Conservation (phyloP, 768 basidiomycete species). For the Russula sp. region DNA sequence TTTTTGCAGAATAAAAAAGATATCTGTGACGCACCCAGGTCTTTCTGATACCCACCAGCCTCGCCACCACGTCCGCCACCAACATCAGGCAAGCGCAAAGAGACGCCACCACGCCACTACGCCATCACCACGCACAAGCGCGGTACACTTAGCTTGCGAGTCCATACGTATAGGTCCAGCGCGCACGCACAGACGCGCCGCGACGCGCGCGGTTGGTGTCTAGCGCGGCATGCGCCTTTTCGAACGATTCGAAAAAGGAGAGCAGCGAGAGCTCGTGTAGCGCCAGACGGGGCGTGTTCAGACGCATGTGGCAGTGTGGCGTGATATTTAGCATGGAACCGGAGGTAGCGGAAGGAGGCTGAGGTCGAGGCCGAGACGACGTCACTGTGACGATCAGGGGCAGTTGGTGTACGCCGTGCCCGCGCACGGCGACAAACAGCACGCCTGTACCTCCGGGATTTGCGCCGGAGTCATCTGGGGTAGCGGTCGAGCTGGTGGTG, state of each 20-base stretch:
- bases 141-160: conserved; percentile 92
- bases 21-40: conserved; percentile 87
- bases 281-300: conserved; percentile 53
- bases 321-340: background rate
- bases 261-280: conserved; percentile 58
- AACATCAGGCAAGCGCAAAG: conserved; percentile 75
- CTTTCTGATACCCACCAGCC: conserved; percentile 69
- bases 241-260: conserved; percentile 86
- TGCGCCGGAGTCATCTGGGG: background rate
- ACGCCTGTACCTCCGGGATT: conserved; percentile 50
- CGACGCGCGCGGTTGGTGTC: conserved; percentile 75
- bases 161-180: conserved; percentile 80
- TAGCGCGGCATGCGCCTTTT: conserved; percentile 89
- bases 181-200: conserved; percentile 61
- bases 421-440: conserved; percentile 83
- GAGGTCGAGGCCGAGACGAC: too few relatives aligned
- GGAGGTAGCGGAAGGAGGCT: conserved; percentile 29
- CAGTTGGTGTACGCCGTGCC: conserved; percentile 78
- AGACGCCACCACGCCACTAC: conserved; percentile 54
- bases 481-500: too few relatives aligned
- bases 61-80: conserved; percentile 45
- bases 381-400: conserved; percentile 46
- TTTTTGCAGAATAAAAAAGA: too few relatives aligned
- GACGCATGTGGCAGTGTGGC: conserved; percentile 30
- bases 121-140: conserved; percentile 83